Base-by-base conservation (phyloP, 2,329 filamentous ascomycete species). In the Penicillium occitanis region DNA sequence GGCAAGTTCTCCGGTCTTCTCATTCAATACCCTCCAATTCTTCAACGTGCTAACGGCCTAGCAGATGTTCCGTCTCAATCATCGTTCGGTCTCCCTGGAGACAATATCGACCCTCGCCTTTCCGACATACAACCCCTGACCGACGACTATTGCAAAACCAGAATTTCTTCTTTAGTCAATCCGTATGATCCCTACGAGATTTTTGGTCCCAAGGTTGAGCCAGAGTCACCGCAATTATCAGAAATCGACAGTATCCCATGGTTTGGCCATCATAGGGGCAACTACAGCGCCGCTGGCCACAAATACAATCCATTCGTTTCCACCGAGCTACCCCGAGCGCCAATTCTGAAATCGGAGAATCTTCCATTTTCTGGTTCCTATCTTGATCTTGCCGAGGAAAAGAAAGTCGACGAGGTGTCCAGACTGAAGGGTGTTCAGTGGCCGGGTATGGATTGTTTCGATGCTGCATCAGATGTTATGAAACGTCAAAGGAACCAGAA, bases 381-480 rank as follows among this genome's bases (percentile, higher is more conserved):
- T 0, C 60, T 61, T 22, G 75, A 73, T 22, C 64, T 63, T 25
- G 5, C 35, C 2, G 73, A 73, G n/a, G 76, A 73, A 30, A 71
- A 72, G 48, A 74, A 72, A 37, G 70, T 71, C 3, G 78, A 80
- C 37, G 79, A 80, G 42, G 76, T 78, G 40, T 71, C 75, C 60
- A 77, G 78, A 68, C 71, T 84, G 42, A 84, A 84, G 69, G 82
- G 82, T 1, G 74, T 82, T 19, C 70, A 79, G 42, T 84, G 80
- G 80, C 82, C 82, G 30, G 82, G 82, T 22, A 84, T 84, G 82
- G 79, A 81, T 67, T 74, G 84, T 35, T 84, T 84, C 68, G 82
- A 84, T 71, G 81, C 82, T 35, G 82, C 82, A 14, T 82, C 81
- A 0, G 74, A 78, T 64, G 77, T 82, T 62, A 83, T 82, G 79